Base-by-base conservation (phyloP, 257 asterid species). In the Solanum habrochaites region DNA sequence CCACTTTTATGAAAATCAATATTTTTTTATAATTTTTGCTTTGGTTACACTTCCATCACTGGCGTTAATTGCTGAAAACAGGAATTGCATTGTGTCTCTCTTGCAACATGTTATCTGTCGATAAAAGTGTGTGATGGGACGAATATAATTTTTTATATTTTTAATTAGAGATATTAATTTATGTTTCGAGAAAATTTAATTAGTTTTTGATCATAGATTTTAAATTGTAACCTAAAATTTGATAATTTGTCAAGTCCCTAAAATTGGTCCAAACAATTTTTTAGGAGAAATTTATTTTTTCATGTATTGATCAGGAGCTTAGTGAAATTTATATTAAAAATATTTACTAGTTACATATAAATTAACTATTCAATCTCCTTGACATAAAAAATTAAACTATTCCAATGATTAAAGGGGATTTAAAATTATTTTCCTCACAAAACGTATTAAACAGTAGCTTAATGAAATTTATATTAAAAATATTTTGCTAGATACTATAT, bases 1-100 rank as follows among this genome's bases (percentile, higher is more conserved):
- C 89, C 89, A 74, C 83, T 39, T 37, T 47, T 15, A 14, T 21
- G 31, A 14, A 62, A 32, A 47, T 56, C 62, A 15, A 62, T 6
- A 37, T 37, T 37, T 37, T 23, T 12, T 37, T 85, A 72, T 49
- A n/a, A 52, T 43, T 62, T 62, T 62, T 72, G 83, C 73, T 87
- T 83, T 89, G 64, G 85, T 88, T 86, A 85, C 6, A 25, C 21
- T 70, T 69, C 43, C 86, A 82, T 90, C 40, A 81, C 85, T 82
- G 89, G 67, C 67, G 85, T 80, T 47, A 31, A 88, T 71, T 21
- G 69, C 77, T 31, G 75, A 67, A 74, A 66, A 88, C 18, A 45
- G 89, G 88, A 74, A 81, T 86, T 10, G 25, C 29, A 78, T 90
- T 82, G 88, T 90, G 91, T 90, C 91, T 91, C 85, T 81, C 86